phyloP scores from a whole-genome alignment of 164 flowering plant genomes.

The Magnolia kwangsiensis region DNA sequence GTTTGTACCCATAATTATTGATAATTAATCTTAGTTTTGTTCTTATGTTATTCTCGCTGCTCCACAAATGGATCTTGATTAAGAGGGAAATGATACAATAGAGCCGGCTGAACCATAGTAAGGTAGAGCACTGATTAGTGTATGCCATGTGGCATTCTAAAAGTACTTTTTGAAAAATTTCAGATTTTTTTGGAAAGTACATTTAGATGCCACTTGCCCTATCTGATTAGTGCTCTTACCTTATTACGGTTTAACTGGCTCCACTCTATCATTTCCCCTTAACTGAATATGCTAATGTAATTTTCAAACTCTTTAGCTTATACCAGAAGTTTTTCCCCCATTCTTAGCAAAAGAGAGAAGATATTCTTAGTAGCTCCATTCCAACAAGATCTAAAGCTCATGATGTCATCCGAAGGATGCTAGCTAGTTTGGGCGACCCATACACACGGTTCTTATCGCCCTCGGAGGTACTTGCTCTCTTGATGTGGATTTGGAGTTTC shows the following conservation, averaged over 20 bases:
- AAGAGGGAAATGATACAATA: too few species aligned
- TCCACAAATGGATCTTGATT: not conserved
- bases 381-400: constrained; percentile 83
- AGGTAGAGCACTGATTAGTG: too few species aligned
- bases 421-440: constrained; percentile 81
- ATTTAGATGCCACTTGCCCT: too few species aligned
- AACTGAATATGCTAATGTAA: too few species aligned
- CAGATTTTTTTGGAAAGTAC: too few species aligned
- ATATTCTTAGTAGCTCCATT: constrained; percentile 45
- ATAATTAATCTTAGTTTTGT: too few species aligned
- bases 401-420: constrained; percentile 65
- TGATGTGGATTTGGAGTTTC: not conserved
- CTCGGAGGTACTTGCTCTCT: constrained; percentile 47
- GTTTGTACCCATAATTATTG: too few species aligned
- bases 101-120: too few species aligned
- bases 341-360: constrained; percentile 59
- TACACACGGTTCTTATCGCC: constrained; percentile 91
- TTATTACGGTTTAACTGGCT: too few species aligned
- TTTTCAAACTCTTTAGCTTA: not conserved
- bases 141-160: too few species aligned
- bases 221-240: not conserved
- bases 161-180: too few species aligned
- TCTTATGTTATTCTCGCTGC: not conserved
- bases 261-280: too few species aligned
- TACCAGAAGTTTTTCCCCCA: not conserved